Conservation (phyloP, 2,329 filamentous ascomycete genomes). For the Daldinia sp. region DNA sequence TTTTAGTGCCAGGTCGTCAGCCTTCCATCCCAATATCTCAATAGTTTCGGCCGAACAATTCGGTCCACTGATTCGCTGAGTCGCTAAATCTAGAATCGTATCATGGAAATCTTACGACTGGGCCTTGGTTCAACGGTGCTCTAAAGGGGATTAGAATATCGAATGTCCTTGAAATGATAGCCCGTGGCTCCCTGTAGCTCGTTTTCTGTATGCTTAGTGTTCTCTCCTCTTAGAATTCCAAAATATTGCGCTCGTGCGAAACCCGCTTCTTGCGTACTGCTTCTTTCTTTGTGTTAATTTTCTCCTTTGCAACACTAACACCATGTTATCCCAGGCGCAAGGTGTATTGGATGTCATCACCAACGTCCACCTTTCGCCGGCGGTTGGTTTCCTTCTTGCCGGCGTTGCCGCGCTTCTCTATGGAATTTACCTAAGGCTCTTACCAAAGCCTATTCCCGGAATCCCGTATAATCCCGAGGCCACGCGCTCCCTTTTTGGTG, state of each 20-base stretch:
- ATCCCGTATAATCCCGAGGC: constrained; percentile 25
- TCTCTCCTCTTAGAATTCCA: not conserved
- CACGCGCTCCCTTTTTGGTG: constrained; percentile 9
- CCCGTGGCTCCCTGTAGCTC: not conserved
- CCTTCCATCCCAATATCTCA: not conserved
- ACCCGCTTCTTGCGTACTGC: too few relatives aligned
- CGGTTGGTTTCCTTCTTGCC: not conserved
- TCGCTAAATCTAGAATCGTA: not conserved
- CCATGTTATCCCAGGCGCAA: not conserved
- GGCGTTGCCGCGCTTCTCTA: not conserved
- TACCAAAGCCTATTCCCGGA: constrained; percentile 26
- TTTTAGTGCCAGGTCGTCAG: not conserved
- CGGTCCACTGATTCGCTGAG: not conserved
- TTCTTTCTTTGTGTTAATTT: not conserved
- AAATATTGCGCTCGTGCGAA: not conserved
- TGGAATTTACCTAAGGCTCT: not conserved
- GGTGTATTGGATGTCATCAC: not conserved
- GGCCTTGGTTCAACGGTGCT: not conserved
- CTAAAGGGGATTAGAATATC: not conserved
- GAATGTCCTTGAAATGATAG: constrained; percentile 1
- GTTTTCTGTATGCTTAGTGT: not conserved
- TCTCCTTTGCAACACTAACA: not conserved
- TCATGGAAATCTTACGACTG: not conserved
- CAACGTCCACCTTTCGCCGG: not conserved
- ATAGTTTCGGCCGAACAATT: constrained; percentile 1